Evolutionary conservation across 352 stramenopile species (phyloP).

Genomic region (Hyphochytrium catenoides): DNA sequence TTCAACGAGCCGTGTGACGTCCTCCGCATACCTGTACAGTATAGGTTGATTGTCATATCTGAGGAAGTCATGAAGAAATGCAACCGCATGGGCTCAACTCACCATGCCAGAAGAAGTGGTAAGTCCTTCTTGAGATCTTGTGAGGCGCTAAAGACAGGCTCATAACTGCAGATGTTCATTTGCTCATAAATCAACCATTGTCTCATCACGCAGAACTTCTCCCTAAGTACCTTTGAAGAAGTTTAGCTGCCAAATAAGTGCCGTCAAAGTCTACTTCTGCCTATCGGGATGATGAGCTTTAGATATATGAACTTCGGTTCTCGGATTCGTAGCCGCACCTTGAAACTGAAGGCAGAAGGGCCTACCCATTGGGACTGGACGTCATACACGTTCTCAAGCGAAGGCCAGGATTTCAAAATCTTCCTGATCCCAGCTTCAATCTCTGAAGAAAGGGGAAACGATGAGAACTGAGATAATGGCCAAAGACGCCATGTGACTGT

Average conservation of each 20-base stretch:
- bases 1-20: conserved; percentile 85
- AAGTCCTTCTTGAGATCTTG: conserved; percentile 76
- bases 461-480: neutral
- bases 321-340: conserved; percentile 21
- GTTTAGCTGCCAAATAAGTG: conserved; percentile 84
- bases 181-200: neutral
- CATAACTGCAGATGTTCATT: conserved; percentile 29
- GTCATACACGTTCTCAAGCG: conserved; percentile 78
- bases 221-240: conserved; percentile 45
- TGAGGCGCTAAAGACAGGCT: conserved; percentile 69
- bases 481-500: conserved; percentile 9
- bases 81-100: conserved; percentile 8
- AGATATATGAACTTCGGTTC: conserved; percentile 1
- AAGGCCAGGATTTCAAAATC: conserved; percentile 43
- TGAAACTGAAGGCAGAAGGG: conserved; percentile 93
- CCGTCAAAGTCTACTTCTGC: conserved; percentile 97
- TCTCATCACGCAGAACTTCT: neutral
- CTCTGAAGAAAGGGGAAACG: conserved; percentile 30
- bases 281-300: too few species aligned
- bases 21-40: conserved; percentile 53
- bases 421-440: conserved; percentile 52
- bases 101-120: conserved; percentile 76
- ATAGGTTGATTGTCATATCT: neutral
- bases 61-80: neutral
- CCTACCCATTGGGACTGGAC: conserved; percentile 95